Conservation (phyloP, 1,139 yeast genomes). For the Kodamaea sp. region DNA sequence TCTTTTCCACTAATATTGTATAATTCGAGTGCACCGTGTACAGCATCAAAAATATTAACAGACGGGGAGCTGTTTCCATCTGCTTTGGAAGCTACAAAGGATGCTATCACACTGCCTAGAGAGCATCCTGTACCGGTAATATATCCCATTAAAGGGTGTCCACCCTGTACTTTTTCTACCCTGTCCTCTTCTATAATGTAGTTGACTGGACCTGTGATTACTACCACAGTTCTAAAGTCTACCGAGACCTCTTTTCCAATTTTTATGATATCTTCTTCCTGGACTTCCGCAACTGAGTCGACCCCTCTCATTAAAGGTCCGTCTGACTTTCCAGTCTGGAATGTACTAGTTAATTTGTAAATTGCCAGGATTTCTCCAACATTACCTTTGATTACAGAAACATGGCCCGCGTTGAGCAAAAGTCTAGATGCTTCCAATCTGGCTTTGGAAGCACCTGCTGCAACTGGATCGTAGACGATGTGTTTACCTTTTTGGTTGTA, state of each 20-base stretch:
- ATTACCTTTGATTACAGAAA: conserved; percentile 82
- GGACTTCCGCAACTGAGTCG: conserved; percentile 50
- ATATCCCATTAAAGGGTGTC: conserved; percentile 64
- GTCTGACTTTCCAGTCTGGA: conserved; percentile 35
- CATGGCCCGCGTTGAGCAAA: conserved; percentile 59
- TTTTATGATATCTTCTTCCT: conserved; percentile 28
- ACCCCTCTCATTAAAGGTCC: conserved; percentile 69
- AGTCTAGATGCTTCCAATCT: conserved; percentile 51
- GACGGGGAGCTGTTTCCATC: conserved; percentile 13
- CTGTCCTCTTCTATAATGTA: conserved; percentile 25
- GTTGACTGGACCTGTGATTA: conserved; percentile 55
- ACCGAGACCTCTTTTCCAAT: conserved; percentile 57
- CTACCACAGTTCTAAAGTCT: conserved; percentile 63
- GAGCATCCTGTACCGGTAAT: conserved; percentile 94
- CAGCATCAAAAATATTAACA: conserved; percentile 44
- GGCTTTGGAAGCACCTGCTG: conserved; percentile 76
- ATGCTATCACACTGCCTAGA: conserved; percentile 71
- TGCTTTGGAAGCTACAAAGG: conserved; percentile 53
- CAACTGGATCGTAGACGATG: conserved; percentile 87
- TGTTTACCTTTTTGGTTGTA: conserved; percentile 63
- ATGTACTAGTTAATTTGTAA: conserved; percentile 32
- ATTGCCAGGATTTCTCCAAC: conserved; percentile 71
- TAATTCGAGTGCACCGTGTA: conserved; percentile 57
- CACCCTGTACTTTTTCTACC: conserved; percentile 48
- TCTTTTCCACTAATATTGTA: conserved; percentile 67